Conservation (phyloP, 768 basidiomycete genomes). For the Erythrobasidium yunnanense region DNA sequence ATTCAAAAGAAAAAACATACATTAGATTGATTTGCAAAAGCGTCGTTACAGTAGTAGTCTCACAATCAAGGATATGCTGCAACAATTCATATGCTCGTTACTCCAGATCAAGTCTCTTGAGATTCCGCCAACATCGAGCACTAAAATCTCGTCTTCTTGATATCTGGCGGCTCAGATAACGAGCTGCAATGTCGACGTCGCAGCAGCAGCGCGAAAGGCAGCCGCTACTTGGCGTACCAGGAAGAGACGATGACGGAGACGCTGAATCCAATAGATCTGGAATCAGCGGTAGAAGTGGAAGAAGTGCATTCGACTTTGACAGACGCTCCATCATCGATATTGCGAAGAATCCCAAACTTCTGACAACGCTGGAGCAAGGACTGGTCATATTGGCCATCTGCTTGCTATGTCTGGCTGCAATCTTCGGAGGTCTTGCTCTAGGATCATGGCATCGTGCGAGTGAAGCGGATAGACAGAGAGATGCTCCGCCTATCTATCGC, state of each 20-base stretch:
- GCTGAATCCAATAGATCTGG: neutral
- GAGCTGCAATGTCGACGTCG: too few relatives aligned
- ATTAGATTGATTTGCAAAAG: too few relatives aligned
- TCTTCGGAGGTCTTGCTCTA: slow-evolving; percentile 88
- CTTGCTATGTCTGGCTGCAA: slow-evolving; percentile 66
- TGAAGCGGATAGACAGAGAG: slow-evolving; percentile 34
- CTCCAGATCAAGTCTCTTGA: too few relatives aligned
- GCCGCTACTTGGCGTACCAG: neutral
- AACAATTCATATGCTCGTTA: too few relatives aligned
- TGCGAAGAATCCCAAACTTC: slow-evolving; percentile 48
- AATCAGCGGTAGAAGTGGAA: neutral
- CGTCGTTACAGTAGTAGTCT: too few relatives aligned
- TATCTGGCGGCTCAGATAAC: too few relatives aligned
- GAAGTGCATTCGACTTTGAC: slow-evolving; percentile 1
- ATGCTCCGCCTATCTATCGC: neutral
- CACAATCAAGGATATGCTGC: too few relatives aligned
- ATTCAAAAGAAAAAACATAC: too few relatives aligned
- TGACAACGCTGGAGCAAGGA: slow-evolving; percentile 72
- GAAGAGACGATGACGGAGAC: neutral
- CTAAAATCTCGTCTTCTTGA: too few relatives aligned
- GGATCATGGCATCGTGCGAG: slow-evolving; percentile 71
- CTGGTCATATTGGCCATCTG: slow-evolving; percentile 64
- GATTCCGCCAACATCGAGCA: too few relatives aligned
- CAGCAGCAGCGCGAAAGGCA: neutral
- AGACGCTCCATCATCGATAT: slow-evolving; percentile 1